Evolutionary conservation across 2,329 filamentous ascomycete genomes (phyloP), one percentile per base, ranked within the genome.

Genomic region (Aspergillus caelatus): DNA sequence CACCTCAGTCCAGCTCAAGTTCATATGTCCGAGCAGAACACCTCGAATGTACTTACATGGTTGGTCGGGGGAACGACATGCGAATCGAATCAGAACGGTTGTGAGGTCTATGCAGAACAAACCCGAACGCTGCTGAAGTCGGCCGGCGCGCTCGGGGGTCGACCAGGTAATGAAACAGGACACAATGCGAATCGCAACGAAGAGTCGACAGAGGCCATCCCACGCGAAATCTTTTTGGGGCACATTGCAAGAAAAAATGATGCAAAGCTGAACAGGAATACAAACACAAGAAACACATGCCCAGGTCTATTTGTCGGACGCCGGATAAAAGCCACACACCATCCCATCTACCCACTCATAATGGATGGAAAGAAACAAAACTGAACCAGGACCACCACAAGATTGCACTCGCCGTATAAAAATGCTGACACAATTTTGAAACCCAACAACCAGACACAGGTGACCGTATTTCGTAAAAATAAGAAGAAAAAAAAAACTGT

Each of bases 221-320:
- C 43, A 53, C 43, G 48, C 62, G 67, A 67, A 62, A 65, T 69
- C 70, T n/a, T 74, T 70, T 71, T 73, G 16, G 65, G 58, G 62
- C 66, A 60, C 59, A 48, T 64, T 54, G 43, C 54, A 60, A 63
- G 55, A n/a, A 64, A 43, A 26, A 64, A 70, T 14, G 45, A 71
- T 70, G 67, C 57, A 70, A 62, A 68, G 62, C 55, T 59, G 50
- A 67, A 57, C 48, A 60, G 67, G 58, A 70, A 66, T 57, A 65
- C 63, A 69, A 67, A 65, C 62, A 67, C 26, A 63, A 62, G 57
- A 52, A 70, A 71, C 71, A 75, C 72, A 78, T 77, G 75, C 75
- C 76, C 77, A 74, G 72, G 74, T 78, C 77, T 78, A 78, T 78
- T 50, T 28, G 70, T 71, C 77, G 75, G 77, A 78, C 77, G 77